Percentiles rank a stretch among this genome's conserved stretches.
Conservation (phyloP, 345 rosid genomes). For the Populus tremula region DNA sequence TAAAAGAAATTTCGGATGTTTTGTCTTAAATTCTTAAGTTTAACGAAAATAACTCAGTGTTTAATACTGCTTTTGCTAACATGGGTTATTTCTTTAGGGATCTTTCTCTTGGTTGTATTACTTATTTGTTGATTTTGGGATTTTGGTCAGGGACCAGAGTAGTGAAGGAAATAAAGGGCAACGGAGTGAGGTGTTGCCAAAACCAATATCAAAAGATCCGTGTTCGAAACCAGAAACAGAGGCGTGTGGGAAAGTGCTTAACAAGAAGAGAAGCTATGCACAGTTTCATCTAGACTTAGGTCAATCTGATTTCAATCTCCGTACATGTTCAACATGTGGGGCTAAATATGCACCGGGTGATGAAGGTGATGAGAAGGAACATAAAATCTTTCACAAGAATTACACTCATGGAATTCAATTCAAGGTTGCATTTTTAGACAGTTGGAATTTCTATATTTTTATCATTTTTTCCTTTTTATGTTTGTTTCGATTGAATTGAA, state of each 20-base stretch:
- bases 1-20: background rate
- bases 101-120: background rate
- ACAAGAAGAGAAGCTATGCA: constrained; percentile 73
- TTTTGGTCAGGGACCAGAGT: constrained; percentile 4
- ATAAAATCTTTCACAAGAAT: constrained; percentile 56
- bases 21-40: no score
- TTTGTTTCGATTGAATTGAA: background rate
- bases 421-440: constrained; percentile 39
- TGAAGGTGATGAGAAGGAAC: constrained; percentile 69
- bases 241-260: constrained; percentile 30
- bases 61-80: background rate
- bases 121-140: background rate
- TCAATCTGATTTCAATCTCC: constrained; percentile 83
- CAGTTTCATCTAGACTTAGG: constrained; percentile 81
- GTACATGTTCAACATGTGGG: constrained; percentile 54
- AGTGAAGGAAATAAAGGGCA: constrained; percentile 19
- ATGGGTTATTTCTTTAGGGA: background rate
- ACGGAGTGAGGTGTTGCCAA: background rate
- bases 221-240: constrained; percentile 17
- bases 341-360: constrained; percentile 68
- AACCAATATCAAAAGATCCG: constrained; percentile 14
- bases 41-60: background rate
- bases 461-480: background rate
- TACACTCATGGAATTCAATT: constrained; percentile 67
- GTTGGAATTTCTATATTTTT: background rate